Conservation (phyloP, 331 rosid species). For the Malus hybrid region DNA sequence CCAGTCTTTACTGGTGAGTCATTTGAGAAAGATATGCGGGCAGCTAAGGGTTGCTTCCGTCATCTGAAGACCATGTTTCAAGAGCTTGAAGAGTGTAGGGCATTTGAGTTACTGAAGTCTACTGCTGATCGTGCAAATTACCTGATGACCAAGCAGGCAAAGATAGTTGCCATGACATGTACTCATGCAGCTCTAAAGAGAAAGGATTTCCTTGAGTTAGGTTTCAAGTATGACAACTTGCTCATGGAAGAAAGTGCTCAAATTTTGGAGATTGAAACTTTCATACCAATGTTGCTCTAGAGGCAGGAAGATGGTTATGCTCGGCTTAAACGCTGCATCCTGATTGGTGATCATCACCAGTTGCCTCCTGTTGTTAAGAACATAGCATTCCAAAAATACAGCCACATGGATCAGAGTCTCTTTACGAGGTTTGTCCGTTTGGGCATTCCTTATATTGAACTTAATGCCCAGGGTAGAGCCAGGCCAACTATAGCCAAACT, state of each 20-base stretch:
- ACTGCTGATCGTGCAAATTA: conserved; percentile 97
- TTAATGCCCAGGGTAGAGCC: conserved; percentile 99
- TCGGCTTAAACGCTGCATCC: conserved; percentile 91
- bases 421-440: conserved; percentile 97
- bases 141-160: conserved; percentile 97
- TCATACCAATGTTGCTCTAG: conserved; percentile 96
- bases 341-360: conserved; percentile 98
- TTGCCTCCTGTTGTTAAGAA: conserved; percentile 98
- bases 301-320: conserved; percentile 99
- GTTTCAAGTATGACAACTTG: conserved; percentile 98
- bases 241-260: conserved; percentile 99
- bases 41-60: conserved; percentile 81
- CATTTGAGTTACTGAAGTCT: conserved; percentile 90
- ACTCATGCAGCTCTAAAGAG: conserved; percentile 98
- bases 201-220: conserved; percentile 89
- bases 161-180: conserved; percentile 99
- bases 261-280: conserved; percentile 94
- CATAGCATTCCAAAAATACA: conserved; percentile 97
- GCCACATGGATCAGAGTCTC: conserved; percentile 97
- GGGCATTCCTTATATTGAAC: conserved; percentile 97
- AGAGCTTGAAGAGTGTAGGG: conserved; percentile 98
- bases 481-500: conserved; percentile 90
- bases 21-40: conserved; percentile 85
- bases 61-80: conserved; percentile 93
- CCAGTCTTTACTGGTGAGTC: conserved; percentile 73